Evolutionary conservation across 768 basidiomycete species (phyloP), one percentile per base, ranked within the genome.

Genomic region (Terana coerulea): DNA sequence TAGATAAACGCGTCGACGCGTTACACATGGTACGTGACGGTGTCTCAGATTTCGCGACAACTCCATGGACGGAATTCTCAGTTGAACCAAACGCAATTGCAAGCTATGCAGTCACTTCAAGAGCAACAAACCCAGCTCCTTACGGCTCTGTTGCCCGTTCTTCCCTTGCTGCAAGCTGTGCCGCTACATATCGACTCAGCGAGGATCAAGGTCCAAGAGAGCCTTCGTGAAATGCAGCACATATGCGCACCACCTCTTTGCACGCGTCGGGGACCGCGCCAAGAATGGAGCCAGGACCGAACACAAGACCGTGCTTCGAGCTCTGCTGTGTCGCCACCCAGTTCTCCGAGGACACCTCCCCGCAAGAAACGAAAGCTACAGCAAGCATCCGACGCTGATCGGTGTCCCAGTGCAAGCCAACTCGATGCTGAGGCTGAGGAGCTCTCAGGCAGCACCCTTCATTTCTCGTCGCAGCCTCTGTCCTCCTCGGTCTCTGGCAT

Each of bases 41-140:
- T 14, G 8, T 33, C 21, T 26, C 12, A 19, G 14, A n/a, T 35
- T 21, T 31, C 12, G 9, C 14, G 45, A 30, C 34, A 26, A 12
- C 21, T 15, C 21, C 34, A 7, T 42, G 10, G 5, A 12, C 31
- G 12, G 9, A 40, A n/a, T 37, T 24, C 15, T 3, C 33, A 61
- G 61, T 56, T 69, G 26, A 56, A 55, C 30, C 59, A 65, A 35
- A 60, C 58, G 3, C 80, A 86, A 49, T 68, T 72, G 2, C 77
- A 80, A 59, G 72, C 75, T 10, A 68, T 87, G 45, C 83, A 83
- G 54, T 73, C 74, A 2, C 63, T 88, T 21, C 82, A 85, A 45
- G 77, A 81, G 19, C 85, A 86, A 55, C 83, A 86, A 61, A 72
- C 68, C 17, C 72, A 75, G 11, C 73, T 86, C 0, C 63, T 87